These are phyloP conservation scores for Lichtheimia ramosa DNA, from an alignment of 371 early-diverging fungal species.

Conservation along the genomic window DNA sequence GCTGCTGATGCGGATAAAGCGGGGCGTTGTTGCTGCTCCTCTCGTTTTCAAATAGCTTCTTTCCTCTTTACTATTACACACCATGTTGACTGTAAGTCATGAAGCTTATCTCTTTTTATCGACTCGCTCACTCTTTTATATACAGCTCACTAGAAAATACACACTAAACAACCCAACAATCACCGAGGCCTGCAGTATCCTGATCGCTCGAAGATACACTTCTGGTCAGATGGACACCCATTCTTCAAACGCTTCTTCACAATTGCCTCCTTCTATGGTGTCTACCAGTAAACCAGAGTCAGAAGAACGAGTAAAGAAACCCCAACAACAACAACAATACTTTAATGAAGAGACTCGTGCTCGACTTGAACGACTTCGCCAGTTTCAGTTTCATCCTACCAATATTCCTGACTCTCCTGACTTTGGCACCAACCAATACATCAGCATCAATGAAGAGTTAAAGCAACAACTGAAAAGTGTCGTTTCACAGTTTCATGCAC, in stretches of 20 bases:
- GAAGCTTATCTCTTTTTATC: too few relatives aligned
- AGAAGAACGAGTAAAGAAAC: background rate
- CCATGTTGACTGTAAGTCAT: too few relatives aligned
- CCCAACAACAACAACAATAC: slow-evolving; percentile 12
- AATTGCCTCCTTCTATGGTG: slow-evolving; percentile 2
- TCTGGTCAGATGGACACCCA: background rate
- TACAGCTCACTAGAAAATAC: too few relatives aligned
- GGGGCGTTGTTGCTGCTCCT: too few relatives aligned
- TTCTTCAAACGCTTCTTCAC: background rate
- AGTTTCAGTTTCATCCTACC: slow-evolving; percentile 49
- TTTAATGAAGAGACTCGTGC: slow-evolving; percentile 41
- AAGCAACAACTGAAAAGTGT: slow-evolving; percentile 61
- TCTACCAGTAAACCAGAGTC: background rate
- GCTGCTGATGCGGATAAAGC: too few relatives aligned
- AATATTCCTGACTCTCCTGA: slow-evolving; percentile 61
- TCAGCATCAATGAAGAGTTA: slow-evolving; percentile 59
- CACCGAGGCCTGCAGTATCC: background rate
- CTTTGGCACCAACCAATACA: slow-evolving; percentile 69
- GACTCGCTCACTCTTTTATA: too few relatives aligned
- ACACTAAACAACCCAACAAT: too few relatives aligned
- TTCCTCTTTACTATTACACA: too few relatives aligned
- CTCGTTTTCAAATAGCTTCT: too few relatives aligned
- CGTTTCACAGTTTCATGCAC: slow-evolving; percentile 64
- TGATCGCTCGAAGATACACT: background rate
- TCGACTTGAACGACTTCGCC: slow-evolving; percentile 35